Conservation (phyloP, 2,329 filamentous ascomycete genomes). For the Arthrobotrys sinensis region DNA sequence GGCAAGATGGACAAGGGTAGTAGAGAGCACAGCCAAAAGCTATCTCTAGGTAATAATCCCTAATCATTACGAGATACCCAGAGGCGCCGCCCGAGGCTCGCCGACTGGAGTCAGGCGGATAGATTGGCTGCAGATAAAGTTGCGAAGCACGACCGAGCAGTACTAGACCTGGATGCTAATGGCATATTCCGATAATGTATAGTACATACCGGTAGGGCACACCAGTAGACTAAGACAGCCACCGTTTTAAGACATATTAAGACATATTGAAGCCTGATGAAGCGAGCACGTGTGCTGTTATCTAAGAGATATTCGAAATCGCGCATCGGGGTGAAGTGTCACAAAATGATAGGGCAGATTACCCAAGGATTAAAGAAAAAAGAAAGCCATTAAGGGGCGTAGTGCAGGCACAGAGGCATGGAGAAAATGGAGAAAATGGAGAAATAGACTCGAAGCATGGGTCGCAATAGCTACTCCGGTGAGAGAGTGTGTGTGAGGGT, state of each 20-base stretch:
- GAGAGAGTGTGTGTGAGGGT: not conserved
- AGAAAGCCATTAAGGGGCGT: not conserved
- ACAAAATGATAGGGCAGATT: constrained; percentile 23
- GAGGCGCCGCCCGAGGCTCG: not conserved
- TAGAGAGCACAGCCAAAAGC: not conserved
- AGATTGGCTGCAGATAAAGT: too few species aligned
- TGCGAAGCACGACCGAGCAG: not conserved
- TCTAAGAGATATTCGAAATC: constrained; percentile 35
- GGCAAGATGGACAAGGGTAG: not conserved
- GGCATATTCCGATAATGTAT: not conserved
- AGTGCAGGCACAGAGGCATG: not conserved
- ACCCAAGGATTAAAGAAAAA: constrained; percentile 8
- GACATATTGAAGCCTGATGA: constrained; percentile 3
- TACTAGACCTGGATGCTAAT: not conserved
- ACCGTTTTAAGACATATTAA: not conserved
- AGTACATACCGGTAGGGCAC: not conserved
- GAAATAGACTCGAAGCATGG: not conserved
- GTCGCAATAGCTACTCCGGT: not conserved
- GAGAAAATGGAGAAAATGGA: not conserved
- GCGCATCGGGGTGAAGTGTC: constrained; percentile 33
- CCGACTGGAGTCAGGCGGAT: not conserved
- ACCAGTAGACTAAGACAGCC: not conserved
- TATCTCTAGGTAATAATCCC: not conserved
- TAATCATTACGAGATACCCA: not conserved
- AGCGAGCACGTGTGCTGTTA: constrained; percentile 10